Base-by-base conservation (phyloP, 2,329 filamentous ascomycete genomes). In the Pseudogymnoascus sp. region DNA sequence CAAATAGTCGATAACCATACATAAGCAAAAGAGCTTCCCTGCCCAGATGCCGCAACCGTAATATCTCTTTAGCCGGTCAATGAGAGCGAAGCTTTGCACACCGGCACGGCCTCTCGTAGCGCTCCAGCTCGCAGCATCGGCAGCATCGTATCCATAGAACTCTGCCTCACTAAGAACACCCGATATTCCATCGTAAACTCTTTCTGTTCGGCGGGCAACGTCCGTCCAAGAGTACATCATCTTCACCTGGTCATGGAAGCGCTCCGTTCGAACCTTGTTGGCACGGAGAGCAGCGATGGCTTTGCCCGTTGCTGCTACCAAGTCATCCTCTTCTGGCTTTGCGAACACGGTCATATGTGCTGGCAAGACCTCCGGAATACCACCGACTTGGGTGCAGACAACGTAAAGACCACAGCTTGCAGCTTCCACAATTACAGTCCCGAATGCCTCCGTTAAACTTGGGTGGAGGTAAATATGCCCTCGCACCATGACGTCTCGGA, bases 221-320 rank as follows among this genome's bases (percentile, higher is more conserved):
- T 99, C 93, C 29, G 90, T 90, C 95, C 95, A 99, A 1, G 91
- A 96, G 77, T 99, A 99, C 95, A 97, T 97, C 79, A 90, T 90
- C 75, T 93, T 92, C 66, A 99, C 95, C 75, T 97, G 90, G 68
- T 96, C 93, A 74, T 99, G 95, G 72, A 99, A 99, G 44, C 88
- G 85, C 74, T 97, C 93, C 0, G 95, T 96, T 66, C 91, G 87
- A 29, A 99, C 89, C 70, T 88, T 91, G 69, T 93, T 93, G 5
- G 88, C 89, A 50, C 93, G 87, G 63, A 99, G 82, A 31, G 90
- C 88, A 0, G 87, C 88, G 66, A 99, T 97, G 17, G 96, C 95
- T 68, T 88, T 88, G 17, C 91, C 90, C 0, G 96, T 97, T 3
- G 93, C 95, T 44, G 86, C 82, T 0, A 99, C 93, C 10, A 99